Conservation (phyloP, 2,329 filamentous ascomycete genomes). For the Ascochyta fabae region DNA sequence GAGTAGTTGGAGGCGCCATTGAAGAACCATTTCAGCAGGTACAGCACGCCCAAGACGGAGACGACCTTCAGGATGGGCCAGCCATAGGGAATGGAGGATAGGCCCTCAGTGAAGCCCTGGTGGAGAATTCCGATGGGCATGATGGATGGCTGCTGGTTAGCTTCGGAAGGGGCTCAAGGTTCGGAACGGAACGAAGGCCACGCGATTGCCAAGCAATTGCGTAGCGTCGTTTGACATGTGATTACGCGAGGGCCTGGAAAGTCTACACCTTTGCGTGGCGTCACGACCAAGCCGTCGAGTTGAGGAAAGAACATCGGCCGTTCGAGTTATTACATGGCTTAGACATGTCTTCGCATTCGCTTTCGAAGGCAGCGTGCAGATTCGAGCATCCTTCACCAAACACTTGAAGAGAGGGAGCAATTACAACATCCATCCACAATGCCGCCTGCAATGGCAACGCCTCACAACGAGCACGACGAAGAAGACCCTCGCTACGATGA, state of each 20-base stretch:
- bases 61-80: slow-evolving; percentile 60
- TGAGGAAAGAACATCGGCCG: not conserved
- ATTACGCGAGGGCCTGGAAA: slow-evolving; percentile 19
- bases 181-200: slow-evolving; percentile 36
- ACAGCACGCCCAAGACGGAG: slow-evolving; percentile 60
- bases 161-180: slow-evolving; percentile 29
- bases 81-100: slow-evolving; percentile 61
- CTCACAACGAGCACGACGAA: slow-evolving; percentile 18
- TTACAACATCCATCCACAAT: not conserved
- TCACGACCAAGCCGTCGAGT: not conserved
- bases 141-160: slow-evolving; percentile 24
- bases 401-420: not conserved
- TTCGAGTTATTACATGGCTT: not conserved
- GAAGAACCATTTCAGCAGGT: slow-evolving; percentile 75
- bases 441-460: slow-evolving; percentile 5
- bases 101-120: slow-evolving; percentile 61
- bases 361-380: not conserved
- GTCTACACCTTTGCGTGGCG: not conserved
- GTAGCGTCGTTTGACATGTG: slow-evolving; percentile 42
- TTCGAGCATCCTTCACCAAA: not conserved
- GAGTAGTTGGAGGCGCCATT: slow-evolving; percentile 75
- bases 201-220: slow-evolving; percentile 30
- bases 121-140: slow-evolving; percentile 69
- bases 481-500: slow-evolving; percentile 34
- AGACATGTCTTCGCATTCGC: not conserved